A percentile compares a stretch with the other conserved stretches of the same genome.
Evolutionary conservation across 495 filamentous ascomycete genomes (phyloP).

Genomic region (Hypoxylon intermedium): DNA sequence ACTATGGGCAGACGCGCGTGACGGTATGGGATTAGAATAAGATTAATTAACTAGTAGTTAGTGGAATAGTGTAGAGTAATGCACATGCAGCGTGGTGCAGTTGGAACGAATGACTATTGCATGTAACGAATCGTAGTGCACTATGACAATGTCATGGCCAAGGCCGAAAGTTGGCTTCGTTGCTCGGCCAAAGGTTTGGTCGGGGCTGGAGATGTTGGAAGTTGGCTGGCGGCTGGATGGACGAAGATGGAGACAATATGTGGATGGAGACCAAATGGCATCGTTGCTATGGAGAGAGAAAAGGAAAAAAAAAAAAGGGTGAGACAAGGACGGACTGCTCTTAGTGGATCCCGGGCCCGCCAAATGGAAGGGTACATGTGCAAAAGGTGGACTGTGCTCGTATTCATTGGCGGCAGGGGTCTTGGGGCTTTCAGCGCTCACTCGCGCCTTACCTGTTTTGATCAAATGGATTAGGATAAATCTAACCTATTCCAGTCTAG

Average conservation of each 20-base stretch:
- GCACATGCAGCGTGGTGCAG: too few species aligned
- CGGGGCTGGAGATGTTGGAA: neutral
- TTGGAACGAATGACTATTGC: constrained; percentile 30
- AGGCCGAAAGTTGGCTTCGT: constrained; percentile 20
- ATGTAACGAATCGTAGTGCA: constrained; percentile 2
- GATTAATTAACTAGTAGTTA: too few species aligned
- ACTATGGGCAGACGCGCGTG: neutral
- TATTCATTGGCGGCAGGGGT: constrained; percentile 23
- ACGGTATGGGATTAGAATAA: too few species aligned
- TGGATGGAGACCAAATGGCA: constrained; percentile 2
- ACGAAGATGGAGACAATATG: neutral
- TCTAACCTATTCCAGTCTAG: too few species aligned
- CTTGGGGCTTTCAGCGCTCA: too few species aligned
- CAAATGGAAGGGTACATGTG: neutral
- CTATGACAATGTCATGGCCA: constrained; percentile 28
- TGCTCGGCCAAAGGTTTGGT: constrained; percentile 36
- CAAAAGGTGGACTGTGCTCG: constrained; percentile 24
- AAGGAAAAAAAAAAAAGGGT: constrained; percentile 31
- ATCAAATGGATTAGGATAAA: too few species aligned
- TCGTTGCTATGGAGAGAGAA: constrained; percentile 18
- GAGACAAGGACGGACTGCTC: constrained; percentile 20
- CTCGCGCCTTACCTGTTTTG: too few species aligned
- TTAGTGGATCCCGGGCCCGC: neutral
- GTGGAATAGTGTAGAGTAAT: too few species aligned
- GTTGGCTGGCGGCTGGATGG: neutral